Base-by-base conservation (phyloP, 352 stramenopile genomes). In the Phytophthora capsici region DNA sequence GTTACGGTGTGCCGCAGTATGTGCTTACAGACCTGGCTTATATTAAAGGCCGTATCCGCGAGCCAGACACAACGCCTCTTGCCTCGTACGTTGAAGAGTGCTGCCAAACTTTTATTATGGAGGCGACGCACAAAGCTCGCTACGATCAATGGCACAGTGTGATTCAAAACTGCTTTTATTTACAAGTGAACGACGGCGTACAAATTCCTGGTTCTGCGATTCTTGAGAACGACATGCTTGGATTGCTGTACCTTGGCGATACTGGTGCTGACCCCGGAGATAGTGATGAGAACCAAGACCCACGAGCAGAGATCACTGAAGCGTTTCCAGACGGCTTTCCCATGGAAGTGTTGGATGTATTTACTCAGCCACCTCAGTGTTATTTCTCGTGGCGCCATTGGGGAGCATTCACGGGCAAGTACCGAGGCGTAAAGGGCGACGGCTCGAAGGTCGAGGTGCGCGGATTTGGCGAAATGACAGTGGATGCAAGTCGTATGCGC, bases 351-450 rank as follows among this genome's bases (percentile, higher is more conserved):
- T 67, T 93, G 10, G 69, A 91, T 19, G 86, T 93, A 45, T 94
- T 84, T 54, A 93, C 86, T 23, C 82, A 90, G 56, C 82, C 81
- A 23, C 86, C 86, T 22, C 70, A 80, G 36, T 91, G 86, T 57
- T 86, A 92, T 57, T 94, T 94, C 43, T 76, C 81, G 32, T 94
- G 86, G 86, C 73, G 84, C 12, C 86, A 94, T 61, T 94, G 86
- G 86, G 86, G 82, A 0, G 71, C 75, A 8, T 94, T 93, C 60
- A 83, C 80, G 0, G 86, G 86, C 16, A 75, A 74, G 19, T 91
- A 82, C 68, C 73, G 80, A 43, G 86, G 84, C 22, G 62, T 89
- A 6, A 82, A 84, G 19, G 84, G 86, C 34, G 76, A 90, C 46
- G 82, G 80, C 44, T 66, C 73, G 28, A 71, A 75, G 20, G 46